These are phyloP conservation scores for Ascochyta rabiei DNA, from an alignment of 2,329 filamentous ascomycete genomes.

Conservation along the genomic window DNA sequence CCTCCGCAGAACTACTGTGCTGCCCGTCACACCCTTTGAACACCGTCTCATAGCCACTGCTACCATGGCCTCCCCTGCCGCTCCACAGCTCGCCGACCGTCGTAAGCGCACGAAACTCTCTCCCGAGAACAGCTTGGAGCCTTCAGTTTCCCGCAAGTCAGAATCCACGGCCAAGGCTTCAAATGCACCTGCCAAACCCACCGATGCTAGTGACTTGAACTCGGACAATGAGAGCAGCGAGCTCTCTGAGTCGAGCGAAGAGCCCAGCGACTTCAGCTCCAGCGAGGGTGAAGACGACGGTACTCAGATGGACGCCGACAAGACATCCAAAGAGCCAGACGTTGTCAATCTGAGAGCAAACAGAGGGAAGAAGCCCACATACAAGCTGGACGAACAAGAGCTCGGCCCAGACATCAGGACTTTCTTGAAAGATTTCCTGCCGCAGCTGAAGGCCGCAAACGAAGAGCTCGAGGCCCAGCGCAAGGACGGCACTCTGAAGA, in stretches of 20 bases:
- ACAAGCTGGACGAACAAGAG: conserved; percentile 35
- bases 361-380: conserved; percentile 39
- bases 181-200: conserved; percentile 20
- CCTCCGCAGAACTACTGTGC: conserved; percentile 13
- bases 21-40: not conserved
- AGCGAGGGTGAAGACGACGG: conserved; percentile 34
- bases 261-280: conserved; percentile 44
- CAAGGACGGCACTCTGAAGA: conserved; percentile 46
- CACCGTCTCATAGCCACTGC: not conserved
- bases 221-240: conserved; percentile 39
- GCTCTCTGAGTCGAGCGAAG: conserved; percentile 45
- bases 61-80: conserved; percentile 22
- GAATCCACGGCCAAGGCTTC: conserved; percentile 27
- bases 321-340: conserved; percentile 13
- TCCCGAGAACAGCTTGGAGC: conserved; percentile 27
- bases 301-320: conserved; percentile 18
- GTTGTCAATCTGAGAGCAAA: conserved; percentile 40
- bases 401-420: conserved; percentile 38
- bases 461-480: conserved; percentile 50
- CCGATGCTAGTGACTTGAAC: conserved; percentile 28
- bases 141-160: conserved; percentile 24
- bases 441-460: conserved; percentile 52
- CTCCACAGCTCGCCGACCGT: conserved; percentile 18
- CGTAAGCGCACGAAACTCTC: conserved; percentile 35
- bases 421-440: conserved; percentile 51